Evolutionary conservation across 1,284 basidiomycete species (phyloP), one percentile per base, ranked within the genome.

Genomic region (Pseudozyma sp.): DNA sequence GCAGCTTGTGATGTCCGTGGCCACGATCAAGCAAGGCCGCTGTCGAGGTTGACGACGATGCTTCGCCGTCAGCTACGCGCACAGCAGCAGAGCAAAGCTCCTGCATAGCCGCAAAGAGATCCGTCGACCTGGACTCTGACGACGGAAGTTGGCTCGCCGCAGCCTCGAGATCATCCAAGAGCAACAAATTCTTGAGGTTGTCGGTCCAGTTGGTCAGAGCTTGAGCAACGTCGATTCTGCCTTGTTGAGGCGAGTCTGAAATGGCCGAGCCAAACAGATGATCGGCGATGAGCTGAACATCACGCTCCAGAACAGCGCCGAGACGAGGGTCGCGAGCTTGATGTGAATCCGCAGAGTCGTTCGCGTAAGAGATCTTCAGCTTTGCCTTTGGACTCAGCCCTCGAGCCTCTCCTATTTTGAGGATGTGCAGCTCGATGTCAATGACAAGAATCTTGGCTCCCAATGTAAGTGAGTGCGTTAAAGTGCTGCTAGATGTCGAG

Each of bases 391-490:
- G 70, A 16, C 35, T 46, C 17, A 57, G 47, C 11, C 14, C 44
- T 13, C 31, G 13, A 31, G 17, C 11, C 16, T 24, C 7, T 19
- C 29, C 16, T 39, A n/a, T 13, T 7, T 39, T 50, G 52, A 53
- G 10, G 40, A 65, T 16, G 30, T 43, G 47, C 30, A 75, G 52
- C 35, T 75, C 72, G 54, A 75, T 61, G 35, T 75, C 72, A 45
- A 75, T 75, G 49, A 75, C 72, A 17, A 75, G 39, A n/a, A 75
- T 68, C 61, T 75, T 75, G 37, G 72, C 72, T 31, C 68, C 72
- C 8, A 75, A 53, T 0, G 72, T 75, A 30, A 75, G 49, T 1
- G 72, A 64, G 42, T 70, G 72, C 0, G 62, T 53, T 24, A 61
- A 57, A 6, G 35, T 33, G 19, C 35, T 42, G 34, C 34, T 29